Base-by-base conservation (phyloP, 139 green algal species). In the Desmodesmus armatus region DNA sequence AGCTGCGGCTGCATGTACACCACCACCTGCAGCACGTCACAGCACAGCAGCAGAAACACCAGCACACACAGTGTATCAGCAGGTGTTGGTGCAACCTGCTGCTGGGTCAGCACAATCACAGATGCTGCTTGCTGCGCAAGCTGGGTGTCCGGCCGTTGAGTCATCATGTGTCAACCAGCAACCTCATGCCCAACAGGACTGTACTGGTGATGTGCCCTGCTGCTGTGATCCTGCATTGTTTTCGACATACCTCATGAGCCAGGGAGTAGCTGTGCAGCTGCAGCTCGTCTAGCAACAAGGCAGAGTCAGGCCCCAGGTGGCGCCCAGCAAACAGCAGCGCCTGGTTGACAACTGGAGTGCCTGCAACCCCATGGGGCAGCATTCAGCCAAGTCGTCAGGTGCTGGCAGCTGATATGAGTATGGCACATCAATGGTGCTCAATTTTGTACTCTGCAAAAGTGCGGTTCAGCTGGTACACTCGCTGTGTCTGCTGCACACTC, bases 1-100 rank as follows among this genome's bases (percentile, higher is more conserved):
- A 82, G 55, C 55, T 82, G 76, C 1, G 27, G 53, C 55, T 82
- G 76, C 76, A 82, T 82, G 55, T 82, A 82, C 23, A 82, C 55
- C 23, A 82, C 76, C 2, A 82, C 76, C 76, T 82, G 49, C 49
- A 69, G 60, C 11, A 35, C 27, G 19, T 2, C 55, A 65, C 55
- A 65, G 55, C 55, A 65, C 25, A 72, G 63, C 63, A 40, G 11
- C 25, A 31, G 29, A 72, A 17, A 13, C 3, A 31, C 29, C 58
- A 31, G 58, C 1, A 67, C 6, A n/a, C n/a, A n/a, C n/a, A n/a
- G n/a, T n/a, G n/a, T n/a, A n/a, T n/a, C n/a, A n/a, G n/a, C n/a
- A n/a, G n/a, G n/a, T n/a, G n/a, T n/a, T n/a, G n/a, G n/a, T n/a
- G n/a, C n/a, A n/a, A n/a, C n/a, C n/a, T n/a, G n/a, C n/a, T n/a